Conservation (phyloP, 2,329 filamentous ascomycete genomes). For the Metarhizium brunneum region DNA sequence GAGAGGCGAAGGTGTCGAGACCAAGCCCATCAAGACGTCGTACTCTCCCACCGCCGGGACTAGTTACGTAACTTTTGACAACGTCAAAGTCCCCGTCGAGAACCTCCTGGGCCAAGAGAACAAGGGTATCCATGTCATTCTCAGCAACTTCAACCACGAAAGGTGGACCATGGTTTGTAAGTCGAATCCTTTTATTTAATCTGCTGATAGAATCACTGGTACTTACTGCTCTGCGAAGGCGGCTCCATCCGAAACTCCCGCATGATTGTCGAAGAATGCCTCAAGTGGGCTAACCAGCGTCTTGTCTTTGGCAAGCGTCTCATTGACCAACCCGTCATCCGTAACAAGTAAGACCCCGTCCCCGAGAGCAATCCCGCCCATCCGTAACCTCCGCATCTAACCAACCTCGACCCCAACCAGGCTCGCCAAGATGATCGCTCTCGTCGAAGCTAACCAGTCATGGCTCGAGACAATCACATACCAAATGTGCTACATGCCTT, state of each 20-base stretch:
- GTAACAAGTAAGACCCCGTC: slow-evolving; percentile 53
- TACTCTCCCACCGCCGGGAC: slow-evolving; percentile 76
- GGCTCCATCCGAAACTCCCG: slow-evolving; percentile 56
- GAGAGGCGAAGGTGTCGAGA: slow-evolving; percentile 65
- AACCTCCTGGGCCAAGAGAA: slow-evolving; percentile 75
- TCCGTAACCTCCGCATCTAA: neutral
- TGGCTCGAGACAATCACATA: slow-evolving; percentile 81
- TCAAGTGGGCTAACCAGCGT: slow-evolving; percentile 85
- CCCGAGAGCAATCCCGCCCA: neutral
- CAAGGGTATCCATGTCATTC: slow-evolving; percentile 76
- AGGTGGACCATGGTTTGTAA: slow-evolving; percentile 65
- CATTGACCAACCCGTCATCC: slow-evolving; percentile 74
- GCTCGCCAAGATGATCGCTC: slow-evolving; percentile 78
- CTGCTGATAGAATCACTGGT: slow-evolving; percentile 4
- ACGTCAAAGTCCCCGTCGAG: slow-evolving; percentile 74
- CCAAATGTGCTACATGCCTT: slow-evolving; percentile 82
- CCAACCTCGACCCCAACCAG: slow-evolving; percentile 21
- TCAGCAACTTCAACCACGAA: slow-evolving; percentile 86
- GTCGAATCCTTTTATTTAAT: slow-evolving; percentile 11
- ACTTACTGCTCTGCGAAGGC: slow-evolving; percentile 17
- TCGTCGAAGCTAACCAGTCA: slow-evolving; percentile 72
- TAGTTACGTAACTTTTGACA: slow-evolving; percentile 72
- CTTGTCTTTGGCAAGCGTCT: slow-evolving; percentile 76
- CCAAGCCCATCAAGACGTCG: slow-evolving; percentile 68
- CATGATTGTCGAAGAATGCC: slow-evolving; percentile 68